A percentile compares a stretch with the other conserved stretches of the same genome.
phyloP scores from a whole-genome alignment of 1,284 basidiomycete species.

The Caloboletus inedulis region DNA sequence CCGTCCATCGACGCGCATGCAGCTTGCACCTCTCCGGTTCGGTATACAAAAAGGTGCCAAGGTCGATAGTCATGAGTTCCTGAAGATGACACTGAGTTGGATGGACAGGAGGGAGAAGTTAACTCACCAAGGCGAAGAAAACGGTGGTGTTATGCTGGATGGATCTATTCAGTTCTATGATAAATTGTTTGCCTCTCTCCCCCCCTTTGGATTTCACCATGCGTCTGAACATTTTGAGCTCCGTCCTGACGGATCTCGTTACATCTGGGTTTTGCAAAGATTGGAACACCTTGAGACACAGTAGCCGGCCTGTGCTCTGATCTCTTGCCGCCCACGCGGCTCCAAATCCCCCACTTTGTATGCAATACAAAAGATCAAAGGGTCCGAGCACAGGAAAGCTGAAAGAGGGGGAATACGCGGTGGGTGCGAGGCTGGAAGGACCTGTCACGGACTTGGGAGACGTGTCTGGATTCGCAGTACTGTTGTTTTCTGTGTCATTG shows the following conservation, averaged over 20 bases:
- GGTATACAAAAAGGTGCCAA: slow-evolving; percentile 17
- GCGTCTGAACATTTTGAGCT: slow-evolving; percentile 27
- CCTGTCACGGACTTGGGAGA: neutral
- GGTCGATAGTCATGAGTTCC: slow-evolving; percentile 29
- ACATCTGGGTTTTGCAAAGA: slow-evolving; percentile 2
- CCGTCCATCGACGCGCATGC: slow-evolving; percentile 42
- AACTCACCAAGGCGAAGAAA: slow-evolving; percentile 29
- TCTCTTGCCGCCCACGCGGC: slow-evolving; percentile 26
- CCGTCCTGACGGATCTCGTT: slow-evolving; percentile 14
- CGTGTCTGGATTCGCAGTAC: neutral
- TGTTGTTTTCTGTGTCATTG: neutral
- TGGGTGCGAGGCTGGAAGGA: neutral
- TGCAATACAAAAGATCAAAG: slow-evolving; percentile 20
- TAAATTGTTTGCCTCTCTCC: slow-evolving; percentile 21
- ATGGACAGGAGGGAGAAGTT: neutral
- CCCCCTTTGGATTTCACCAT: slow-evolving; percentile 23
- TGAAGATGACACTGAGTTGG: slow-evolving; percentile 7
- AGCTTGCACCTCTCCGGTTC: slow-evolving; percentile 17
- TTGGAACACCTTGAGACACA: slow-evolving; percentile 28
- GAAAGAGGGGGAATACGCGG: neutral
- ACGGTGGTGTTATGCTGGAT: slow-evolving; percentile 19
- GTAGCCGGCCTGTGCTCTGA: slow-evolving; percentile 20
- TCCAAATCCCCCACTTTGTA: slow-evolving; percentile 25
- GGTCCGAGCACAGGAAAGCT: slow-evolving; percentile 27
- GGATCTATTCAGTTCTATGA: slow-evolving; percentile 31